Evolutionary conservation across 805 yeast genomes (phyloP).

Genomic region (Kuraishia capsulata): DNA sequence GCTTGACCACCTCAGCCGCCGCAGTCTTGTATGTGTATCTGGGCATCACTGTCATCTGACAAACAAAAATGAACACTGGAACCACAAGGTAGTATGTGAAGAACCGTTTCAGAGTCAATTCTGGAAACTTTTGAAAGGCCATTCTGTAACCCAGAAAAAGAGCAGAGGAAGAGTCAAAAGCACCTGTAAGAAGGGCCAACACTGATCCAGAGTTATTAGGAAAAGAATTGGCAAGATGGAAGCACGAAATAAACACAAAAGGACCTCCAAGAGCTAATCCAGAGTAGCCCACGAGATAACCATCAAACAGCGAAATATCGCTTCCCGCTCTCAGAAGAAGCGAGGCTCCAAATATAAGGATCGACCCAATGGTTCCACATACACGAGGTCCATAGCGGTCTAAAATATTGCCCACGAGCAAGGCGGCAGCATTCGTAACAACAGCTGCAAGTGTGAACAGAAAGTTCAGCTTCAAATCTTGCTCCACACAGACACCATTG

Average conservation of each 20-base stretch:
- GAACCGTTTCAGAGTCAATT: constrained; percentile 43
- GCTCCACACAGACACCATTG: constrained; percentile 53
- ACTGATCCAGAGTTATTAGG: constrained; percentile 77
- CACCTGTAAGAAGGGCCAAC: constrained; percentile 82
- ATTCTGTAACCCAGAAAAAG: constrained; percentile 69
- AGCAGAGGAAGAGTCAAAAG: constrained; percentile 90
- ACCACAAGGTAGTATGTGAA: constrained; percentile 62
- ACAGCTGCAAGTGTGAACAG: constrained; percentile 85
- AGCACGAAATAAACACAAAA: constrained; percentile 81
- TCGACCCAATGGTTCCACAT: constrained; percentile 68
- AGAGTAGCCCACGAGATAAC: constrained; percentile 67
- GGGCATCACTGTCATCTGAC: constrained; percentile 81
- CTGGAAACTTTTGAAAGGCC: constrained; percentile 36
- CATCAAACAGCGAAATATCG: constrained; percentile 33
- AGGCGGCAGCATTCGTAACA: constrained; percentile 73
- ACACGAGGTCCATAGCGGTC: constrained; percentile 76
- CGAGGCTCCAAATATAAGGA: constrained; percentile 50
- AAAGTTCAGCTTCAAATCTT: constrained; percentile 73
- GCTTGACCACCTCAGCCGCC: constrained; percentile 67
- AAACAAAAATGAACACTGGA: constrained; percentile 66
- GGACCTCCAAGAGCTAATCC: constrained; percentile 88
- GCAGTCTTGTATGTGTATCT: constrained; percentile 63
- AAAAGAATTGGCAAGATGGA: constrained; percentile 83
- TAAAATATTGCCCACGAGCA: constrained; percentile 72
- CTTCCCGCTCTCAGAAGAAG: constrained; percentile 15